Base-by-base conservation (phyloP, 768 basidiomycete genomes). In the Pluteus cervinus region DNA sequence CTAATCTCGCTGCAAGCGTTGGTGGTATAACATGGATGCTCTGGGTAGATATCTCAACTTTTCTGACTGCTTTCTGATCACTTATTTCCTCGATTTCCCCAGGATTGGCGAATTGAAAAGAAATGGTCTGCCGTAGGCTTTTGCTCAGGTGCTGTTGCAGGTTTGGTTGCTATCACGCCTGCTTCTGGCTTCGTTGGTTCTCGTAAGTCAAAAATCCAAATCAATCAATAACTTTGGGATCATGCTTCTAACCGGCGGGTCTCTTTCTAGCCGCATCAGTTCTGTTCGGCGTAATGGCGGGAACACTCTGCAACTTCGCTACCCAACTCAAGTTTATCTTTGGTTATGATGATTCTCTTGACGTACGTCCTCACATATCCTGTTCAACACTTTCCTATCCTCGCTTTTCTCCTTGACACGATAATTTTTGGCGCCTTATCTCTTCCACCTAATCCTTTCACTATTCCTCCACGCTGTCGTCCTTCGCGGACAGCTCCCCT, bases 101-200 rank as follows among this genome's bases (percentile, higher is more conserved):
- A 81, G 73, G 93, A 98, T 66, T 97, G 79, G 60, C 80, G 93
- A 40, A 73, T 94, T 34, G 93, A 96, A 61, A 74, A 74, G 57
- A 94, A 94, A 56, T 96, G 91, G 92, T 80, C 77, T 36, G 83
- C 78, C 1, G 88, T 97, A 42, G 91, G 92, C 7, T 94, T 93
- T 65, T 97, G 93, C 62, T 91, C 91, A 3, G 93, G 93, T n/a
- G 89, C 89, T 22, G 87, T 97, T 42, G 69, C 81, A 7, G 93
- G 91, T 28, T 76, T 91, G 3, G 90, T 93, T 14, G 86, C 86
- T 22, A 91, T 92, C 43, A 88, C 85, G 0, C 87, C 86, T 14
- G 87, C 63, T 8, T 85, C 83, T 16, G 86, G 86, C 46, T 88
- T 58, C 52, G 88, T 89, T 32, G 86, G 85, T 30, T 57, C 84